Conservation (phyloP, 352 stramenopile genomes). For the Nothophytophthora sp. region DNA sequence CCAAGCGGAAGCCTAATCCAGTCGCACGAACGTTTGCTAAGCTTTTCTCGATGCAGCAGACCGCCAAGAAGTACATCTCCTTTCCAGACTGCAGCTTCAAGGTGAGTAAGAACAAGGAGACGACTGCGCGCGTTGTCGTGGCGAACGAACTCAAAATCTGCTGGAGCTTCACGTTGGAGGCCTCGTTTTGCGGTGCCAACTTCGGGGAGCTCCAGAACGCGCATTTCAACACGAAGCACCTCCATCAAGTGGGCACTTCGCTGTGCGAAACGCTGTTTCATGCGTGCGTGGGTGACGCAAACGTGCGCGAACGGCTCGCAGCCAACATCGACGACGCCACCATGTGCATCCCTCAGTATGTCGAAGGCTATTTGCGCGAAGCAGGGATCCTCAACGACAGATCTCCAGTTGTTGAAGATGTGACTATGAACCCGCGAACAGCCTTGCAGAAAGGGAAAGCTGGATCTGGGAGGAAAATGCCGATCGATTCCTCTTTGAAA, state of each 20-base stretch:
- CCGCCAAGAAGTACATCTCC: constrained; percentile 65
- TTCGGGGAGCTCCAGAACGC: constrained; percentile 58
- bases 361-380: constrained; percentile 46
- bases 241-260: constrained; percentile 43
- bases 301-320: constrained; percentile 31
- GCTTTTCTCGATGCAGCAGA: constrained; percentile 62
- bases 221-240: constrained; percentile 72
- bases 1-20: constrained; percentile 84
- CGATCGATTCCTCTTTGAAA: constrained; percentile 15
- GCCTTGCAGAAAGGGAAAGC: constrained; percentile 19
- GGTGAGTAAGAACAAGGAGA: constrained; percentile 79
- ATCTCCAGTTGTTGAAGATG: constrained; percentile 8
- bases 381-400: constrained; percentile 17
- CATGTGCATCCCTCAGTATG: constrained; percentile 29
- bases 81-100: constrained; percentile 81
- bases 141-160: constrained; percentile 74
- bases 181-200: constrained; percentile 84
- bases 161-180: constrained; percentile 88
- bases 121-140: constrained; percentile 80
- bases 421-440: constrained; percentile 9
- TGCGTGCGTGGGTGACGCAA: constrained; percentile 38
- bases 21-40: constrained; percentile 74
- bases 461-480: constrained; percentile 18
- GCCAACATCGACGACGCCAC: constrained; percentile 33
- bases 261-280: constrained; percentile 55